Base-by-base conservation (phyloP, 2,329 filamentous ascomycete species). In the Byssoonygena ceratinophila region DNA sequence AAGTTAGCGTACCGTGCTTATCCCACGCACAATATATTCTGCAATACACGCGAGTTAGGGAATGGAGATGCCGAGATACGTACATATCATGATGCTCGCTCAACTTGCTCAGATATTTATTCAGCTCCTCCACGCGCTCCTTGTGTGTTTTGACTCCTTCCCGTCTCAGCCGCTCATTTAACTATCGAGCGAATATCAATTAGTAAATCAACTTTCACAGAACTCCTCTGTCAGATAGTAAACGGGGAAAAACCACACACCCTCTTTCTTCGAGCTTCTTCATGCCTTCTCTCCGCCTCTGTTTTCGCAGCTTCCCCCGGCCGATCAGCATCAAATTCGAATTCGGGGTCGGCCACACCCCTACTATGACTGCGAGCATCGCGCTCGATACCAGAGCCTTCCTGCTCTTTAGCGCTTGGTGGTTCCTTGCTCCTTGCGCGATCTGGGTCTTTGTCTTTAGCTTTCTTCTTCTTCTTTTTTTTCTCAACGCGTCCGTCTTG, bases 21-120 rank as follows among this genome's bases (percentile, higher is more conserved):
- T n/a, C n/a, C n/a, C n/a, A n/a, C n/a, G n/a, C n/a, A n/a, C n/a
- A n/a, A n/a, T 29, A 29, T 29, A 6, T 20, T 39, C 36, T 39
- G 36, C 36, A 39, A n/a, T 18, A 9, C 5, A 6, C 2, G 2
- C n/a, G 16, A 20, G 31, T 3, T 12, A 52, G 8, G 9, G 32
- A 29, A 44, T 2, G 14, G 23, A 1, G 7, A 48, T 27, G 43
- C 11, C n/a, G 23, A n/a, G 20, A 48, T 27, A 68, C 73, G 60
- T 70, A 77, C 90, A 98, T 98, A 67, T 98, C 92, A 69, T 98
- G 91, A 72, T 98, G 92, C 71, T 98, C 92, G 71, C 87, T 95
- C 63, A 98, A 71, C 59, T 83, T 85, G 59, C 87, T 92, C 32
- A 98, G 74, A 67, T 97, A 96, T 58, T 86, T 87, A 67, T 98